These are phyloP conservation scores for Priceomyces haplophilus DNA, from an alignment of 805 yeast species.

Conservation along the genomic window DNA sequence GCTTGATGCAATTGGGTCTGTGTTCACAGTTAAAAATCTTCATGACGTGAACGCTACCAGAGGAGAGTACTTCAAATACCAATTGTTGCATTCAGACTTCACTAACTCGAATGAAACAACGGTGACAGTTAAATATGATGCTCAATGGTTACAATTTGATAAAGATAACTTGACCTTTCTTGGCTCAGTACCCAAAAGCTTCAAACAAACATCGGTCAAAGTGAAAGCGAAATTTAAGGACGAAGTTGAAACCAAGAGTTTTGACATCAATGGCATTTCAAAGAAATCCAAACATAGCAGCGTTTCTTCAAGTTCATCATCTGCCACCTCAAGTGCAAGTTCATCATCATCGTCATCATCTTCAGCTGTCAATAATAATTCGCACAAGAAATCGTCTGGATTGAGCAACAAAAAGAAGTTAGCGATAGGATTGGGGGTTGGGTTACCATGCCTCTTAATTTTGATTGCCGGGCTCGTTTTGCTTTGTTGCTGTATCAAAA, in stretches of 20 bases:
- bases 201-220: constrained; percentile 20
- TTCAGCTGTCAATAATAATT: constrained; percentile 10
- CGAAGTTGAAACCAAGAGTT: constrained; percentile 30
- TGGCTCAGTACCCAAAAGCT: constrained; percentile 55
- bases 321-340: constrained; percentile 23
- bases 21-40: constrained; percentile 54
- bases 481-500: constrained; percentile 54
- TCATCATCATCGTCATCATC: constrained; percentile 28
- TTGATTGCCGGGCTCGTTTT: constrained; percentile 48
- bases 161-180: constrained; percentile 57
- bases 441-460: constrained; percentile 61
- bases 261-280: constrained; percentile 54
- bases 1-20: constrained; percentile 50
- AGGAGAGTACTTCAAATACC: constrained; percentile 57
- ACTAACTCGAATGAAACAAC: constrained; percentile 51
- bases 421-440: constrained; percentile 92
- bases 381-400: constrained; percentile 5
- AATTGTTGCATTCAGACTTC: constrained; percentile 53
- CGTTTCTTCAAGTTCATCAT: constrained; percentile 22
- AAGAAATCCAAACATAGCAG: constrained; percentile 14
- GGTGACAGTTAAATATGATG: constrained; percentile 40
- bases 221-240: constrained; percentile 29
- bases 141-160: constrained; percentile 67
- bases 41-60: constrained; percentile 66
- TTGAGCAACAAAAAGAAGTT: constrained; percentile 46